phyloP scores from a whole-genome alignment of 2,329 filamentous ascomycete species.

The Xylaria sp. region DNA sequence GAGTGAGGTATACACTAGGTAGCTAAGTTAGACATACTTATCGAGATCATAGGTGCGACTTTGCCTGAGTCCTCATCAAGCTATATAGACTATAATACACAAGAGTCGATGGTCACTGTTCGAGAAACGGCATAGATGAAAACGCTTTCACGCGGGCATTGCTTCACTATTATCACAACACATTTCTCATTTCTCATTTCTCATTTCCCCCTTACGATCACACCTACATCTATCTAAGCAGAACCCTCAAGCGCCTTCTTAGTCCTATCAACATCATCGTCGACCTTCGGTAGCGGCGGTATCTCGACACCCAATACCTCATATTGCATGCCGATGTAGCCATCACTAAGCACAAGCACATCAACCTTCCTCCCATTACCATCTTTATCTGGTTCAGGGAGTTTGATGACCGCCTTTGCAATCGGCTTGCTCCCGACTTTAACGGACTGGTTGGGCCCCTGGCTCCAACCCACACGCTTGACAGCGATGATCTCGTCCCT shows the following conservation, averaged over 20 bases:
- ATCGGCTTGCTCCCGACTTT: constrained; percentile 54
- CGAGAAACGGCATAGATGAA: no score
- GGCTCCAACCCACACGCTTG: constrained; percentile 80
- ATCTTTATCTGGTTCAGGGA: constrained; percentile 55
- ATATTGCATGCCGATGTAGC: constrained; percentile 77
- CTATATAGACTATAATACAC: no score
- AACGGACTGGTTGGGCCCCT: constrained; percentile 37
- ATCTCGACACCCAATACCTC: constrained; percentile 55
- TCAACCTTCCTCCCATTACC: constrained; percentile 67
- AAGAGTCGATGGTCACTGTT: no score
- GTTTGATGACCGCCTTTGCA: constrained; percentile 62
- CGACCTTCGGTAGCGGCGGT: constrained; percentile 56
- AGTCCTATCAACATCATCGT: constrained; percentile 52
- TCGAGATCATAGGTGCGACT: no score
- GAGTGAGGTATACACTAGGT: no score
- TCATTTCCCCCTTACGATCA: no score
- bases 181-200: not conserved
- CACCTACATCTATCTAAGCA: no score
- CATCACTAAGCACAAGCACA: constrained; percentile 82
- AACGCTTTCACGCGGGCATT: no score
- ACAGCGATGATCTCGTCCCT: constrained; percentile 82
- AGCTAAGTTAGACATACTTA: no score
- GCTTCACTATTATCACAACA: no score
- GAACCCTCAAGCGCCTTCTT: constrained; percentile 43
- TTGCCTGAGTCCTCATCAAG: no score